Evolutionary conservation across 1,139 yeast genomes (phyloP), one percentile per base, ranked within the genome.

Genomic region (Debaryomycetaceae sp.): DNA sequence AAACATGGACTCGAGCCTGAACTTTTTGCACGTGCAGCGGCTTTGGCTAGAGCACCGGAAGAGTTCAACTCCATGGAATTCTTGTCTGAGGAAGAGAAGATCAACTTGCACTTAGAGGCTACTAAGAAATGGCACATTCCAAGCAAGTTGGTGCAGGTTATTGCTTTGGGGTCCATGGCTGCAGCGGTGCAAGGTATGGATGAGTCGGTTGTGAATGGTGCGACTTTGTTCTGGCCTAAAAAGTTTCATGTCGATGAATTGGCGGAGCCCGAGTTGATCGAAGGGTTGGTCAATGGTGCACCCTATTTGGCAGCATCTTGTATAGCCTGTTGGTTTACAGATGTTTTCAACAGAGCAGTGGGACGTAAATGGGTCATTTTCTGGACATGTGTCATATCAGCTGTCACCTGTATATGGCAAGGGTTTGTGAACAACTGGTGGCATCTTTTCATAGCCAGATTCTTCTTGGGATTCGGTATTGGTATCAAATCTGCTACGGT

Each of bases 171-270:
- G 33, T 84, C 95, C 5, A 78, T 87, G 81, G 88, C 94, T 40
- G 96, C 96, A 16, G 87, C 91, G 6, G 91, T 88, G 30, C 95
- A 87, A 61, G 96, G 96, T 55, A 87, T 87, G 88, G 96, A 87
- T 60, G 95, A 87, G 59, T 75, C 94, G 1, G 95, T 87, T 17
- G 77, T 85, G 43, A 86, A 87, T 53, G 96, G 96, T 48, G 95
- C 96, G 7, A 78, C 82, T 41, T 63, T 87, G 36, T 83, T 79
- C 55, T 86, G 81, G 60, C 87, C 91, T 5, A 51, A 53, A 2
- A 59, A 58, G 1, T 71, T 85, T 56, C 82, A 80, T 1, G 69
- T 83, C 39, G 71, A 66, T 18, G 66, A 70, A 29, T 70, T 83
- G 53, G 75, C 78, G 35, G 31, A 41, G 11, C 32, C 42, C 8